Percentiles rank a stretch among this genome's conserved stretches.
Evolutionary conservation across 2,329 filamentous ascomycete genomes (phyloP).

Genomic region (Aspergillus neoniger): DNA sequence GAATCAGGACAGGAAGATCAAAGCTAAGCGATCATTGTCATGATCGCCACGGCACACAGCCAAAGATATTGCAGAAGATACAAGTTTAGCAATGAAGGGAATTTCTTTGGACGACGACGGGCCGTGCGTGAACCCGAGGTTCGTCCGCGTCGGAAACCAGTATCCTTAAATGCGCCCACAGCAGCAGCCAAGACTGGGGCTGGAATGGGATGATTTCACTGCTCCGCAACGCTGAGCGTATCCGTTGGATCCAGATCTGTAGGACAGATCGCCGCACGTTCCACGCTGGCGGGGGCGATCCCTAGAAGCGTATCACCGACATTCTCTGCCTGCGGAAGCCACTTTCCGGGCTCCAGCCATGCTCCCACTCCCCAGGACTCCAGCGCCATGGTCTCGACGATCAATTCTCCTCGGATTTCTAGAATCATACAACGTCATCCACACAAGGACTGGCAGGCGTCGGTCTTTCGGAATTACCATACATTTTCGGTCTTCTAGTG

Average conservation of each 20-base stretch:
- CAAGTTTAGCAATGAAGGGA: neutral
- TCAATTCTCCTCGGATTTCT: conserved; percentile 2
- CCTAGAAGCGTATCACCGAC: conserved; percentile 9
- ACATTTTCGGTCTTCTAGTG: neutral
- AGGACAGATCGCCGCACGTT: conserved; percentile 8
- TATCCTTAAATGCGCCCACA: conserved; percentile 19
- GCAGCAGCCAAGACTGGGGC: conserved; percentile 4
- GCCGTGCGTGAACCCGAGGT: conserved; percentile 1
- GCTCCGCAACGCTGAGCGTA: conserved; percentile 9
- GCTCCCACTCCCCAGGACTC: neutral
- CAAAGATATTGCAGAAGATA: neutral
- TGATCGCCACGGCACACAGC: neutral
- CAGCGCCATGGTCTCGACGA: neutral
- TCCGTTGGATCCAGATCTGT: conserved; percentile 14
- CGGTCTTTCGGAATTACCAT: conserved; percentile 5
- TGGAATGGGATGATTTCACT: conserved; percentile 14
- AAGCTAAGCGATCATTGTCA: neutral
- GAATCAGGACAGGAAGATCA: neutral
- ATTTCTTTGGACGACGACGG: neutral
- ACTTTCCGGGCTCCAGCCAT: conserved; percentile 30
- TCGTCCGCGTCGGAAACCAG: conserved; percentile 27
- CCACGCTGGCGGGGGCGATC: conserved; percentile 11
- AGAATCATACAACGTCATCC: conserved; percentile 10
- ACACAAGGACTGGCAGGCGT: neutral
- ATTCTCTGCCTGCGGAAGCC: conserved; percentile 29